Conservation (phyloP, 2,329 filamentous ascomycete species). For the Magnaporthiopsis rhizophila region DNA sequence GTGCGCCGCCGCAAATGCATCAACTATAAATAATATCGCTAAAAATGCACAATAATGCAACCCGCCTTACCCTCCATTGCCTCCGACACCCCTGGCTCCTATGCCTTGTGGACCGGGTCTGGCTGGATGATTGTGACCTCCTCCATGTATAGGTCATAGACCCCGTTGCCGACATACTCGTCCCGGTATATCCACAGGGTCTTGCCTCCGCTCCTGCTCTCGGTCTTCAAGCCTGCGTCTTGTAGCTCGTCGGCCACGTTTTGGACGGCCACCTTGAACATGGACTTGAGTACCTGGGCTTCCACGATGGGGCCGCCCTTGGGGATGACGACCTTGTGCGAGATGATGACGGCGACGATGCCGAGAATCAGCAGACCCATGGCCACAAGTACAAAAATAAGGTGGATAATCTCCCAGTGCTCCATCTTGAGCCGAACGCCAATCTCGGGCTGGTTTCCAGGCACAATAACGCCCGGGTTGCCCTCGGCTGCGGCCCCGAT, state of each 20-base stretch:
- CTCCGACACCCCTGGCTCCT: neutral
- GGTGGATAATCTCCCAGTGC: conserved; percentile 22
- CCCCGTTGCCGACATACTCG: neutral
- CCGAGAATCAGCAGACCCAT: conserved; percentile 14
- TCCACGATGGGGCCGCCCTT: conserved; percentile 6
- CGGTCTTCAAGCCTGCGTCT: conserved; percentile 17
- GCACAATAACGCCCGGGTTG: conserved; percentile 18
- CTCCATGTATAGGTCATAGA: conserved; percentile 9
- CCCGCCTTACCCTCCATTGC: neutral
- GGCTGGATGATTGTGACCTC: neutral
- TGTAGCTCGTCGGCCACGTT: conserved; percentile 31
- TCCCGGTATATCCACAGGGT: conserved; percentile 7
- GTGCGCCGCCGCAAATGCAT: neutral
- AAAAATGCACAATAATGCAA: neutral
- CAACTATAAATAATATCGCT: neutral
- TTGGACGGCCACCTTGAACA: conserved; percentile 34
- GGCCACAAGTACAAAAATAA: conserved; percentile 18
- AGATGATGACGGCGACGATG: conserved; percentile 2
- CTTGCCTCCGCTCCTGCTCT: neutral
- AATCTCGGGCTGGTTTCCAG: conserved; percentile 22
- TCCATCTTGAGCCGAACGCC: conserved; percentile 24
- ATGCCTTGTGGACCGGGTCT: neutral
- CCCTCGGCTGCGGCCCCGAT: conserved; percentile 24
- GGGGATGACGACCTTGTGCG: conserved; percentile 9
- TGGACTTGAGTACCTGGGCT: conserved; percentile 11